Percentiles rank a stretch among this genome's conserved stretches.
These are phyloP conservation scores for Rhynchospora tenuis DNA, from an alignment of 176 grass and related monocot genomes.

Conservation along the genomic window DNA sequence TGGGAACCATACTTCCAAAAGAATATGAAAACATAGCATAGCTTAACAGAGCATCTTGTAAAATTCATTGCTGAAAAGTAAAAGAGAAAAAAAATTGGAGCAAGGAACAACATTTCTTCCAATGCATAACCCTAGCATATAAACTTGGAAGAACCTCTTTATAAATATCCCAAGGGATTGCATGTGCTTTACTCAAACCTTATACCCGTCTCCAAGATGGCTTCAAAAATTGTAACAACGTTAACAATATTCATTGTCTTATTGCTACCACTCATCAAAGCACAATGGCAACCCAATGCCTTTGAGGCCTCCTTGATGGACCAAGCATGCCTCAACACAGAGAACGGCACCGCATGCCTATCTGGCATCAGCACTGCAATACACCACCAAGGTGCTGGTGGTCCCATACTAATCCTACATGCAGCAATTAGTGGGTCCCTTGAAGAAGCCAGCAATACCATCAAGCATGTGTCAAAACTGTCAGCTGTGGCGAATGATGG, in stretches of 20 bases:
- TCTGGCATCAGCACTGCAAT: slow-evolving; percentile 43
- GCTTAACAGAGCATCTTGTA: not conserved
- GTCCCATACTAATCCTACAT: slow-evolving; percentile 61
- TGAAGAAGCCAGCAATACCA: slow-evolving; percentile 46
- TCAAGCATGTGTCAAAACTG: slow-evolving; percentile 26
- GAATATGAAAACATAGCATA: not conserved
- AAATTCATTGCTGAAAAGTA: not conserved
- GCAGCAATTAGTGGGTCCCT: slow-evolving; percentile 62
- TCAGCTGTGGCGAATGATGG: slow-evolving; percentile 38
- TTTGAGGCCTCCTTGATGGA: slow-evolving; percentile 68
- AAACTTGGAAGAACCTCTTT: slow-evolving; percentile 4
- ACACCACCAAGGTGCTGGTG: slow-evolving; percentile 26
- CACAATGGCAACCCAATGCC: slow-evolving; percentile 49
- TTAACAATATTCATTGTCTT: slow-evolving; percentile 1
- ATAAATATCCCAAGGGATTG: slow-evolving; percentile 15
- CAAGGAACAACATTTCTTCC: slow-evolving; percentile 38
- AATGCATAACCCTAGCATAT: slow-evolving; percentile 40
- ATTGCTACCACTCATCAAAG: slow-evolving; percentile 8
- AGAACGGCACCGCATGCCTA: slow-evolving; percentile 29
- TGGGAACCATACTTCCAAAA: not conserved
- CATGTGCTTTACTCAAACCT: not conserved
- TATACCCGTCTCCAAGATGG: slow-evolving; percentile 14
- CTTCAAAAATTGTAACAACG: not conserved
- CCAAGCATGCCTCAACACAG: slow-evolving; percentile 79
- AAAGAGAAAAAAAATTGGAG: not conserved